These are phyloP conservation scores for Dryas integrifolia DNA, from an alignment of 331 rosid genomes.

Conservation along the genomic window DNA sequence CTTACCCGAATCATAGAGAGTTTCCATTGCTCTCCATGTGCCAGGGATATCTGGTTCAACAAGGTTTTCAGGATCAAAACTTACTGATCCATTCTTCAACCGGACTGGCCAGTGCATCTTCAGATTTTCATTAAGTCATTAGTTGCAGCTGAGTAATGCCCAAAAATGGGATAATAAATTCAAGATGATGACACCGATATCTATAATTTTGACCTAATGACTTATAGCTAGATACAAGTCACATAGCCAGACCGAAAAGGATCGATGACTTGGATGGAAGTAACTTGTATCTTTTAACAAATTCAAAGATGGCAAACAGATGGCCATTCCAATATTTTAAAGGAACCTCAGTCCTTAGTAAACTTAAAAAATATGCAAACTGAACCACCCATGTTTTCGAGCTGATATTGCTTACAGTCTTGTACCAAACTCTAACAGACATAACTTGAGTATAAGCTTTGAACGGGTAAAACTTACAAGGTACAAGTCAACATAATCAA, in stretches of 20 bases:
- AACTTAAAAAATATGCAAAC: background rate
- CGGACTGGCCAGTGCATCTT: slow-evolving; percentile 81
- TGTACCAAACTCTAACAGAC: background rate
- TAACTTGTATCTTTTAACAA: background rate
- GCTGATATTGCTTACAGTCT: background rate
- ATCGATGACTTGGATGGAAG: background rate
- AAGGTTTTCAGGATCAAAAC: slow-evolving; percentile 59
- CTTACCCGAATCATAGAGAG: slow-evolving; percentile 75
- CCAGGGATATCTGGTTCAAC: slow-evolving; percentile 47
- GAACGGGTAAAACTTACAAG: slow-evolving; percentile 42
- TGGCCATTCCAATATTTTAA: background rate
- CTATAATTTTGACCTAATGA: background rate
- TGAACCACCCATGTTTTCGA: background rate
- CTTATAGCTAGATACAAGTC: background rate
- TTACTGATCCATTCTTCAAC: slow-evolving; percentile 61
- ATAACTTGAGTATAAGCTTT: background rate
- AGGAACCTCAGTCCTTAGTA: background rate
- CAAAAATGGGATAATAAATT: background rate
- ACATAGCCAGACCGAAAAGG: background rate
- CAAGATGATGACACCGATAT: slow-evolving; percentile 3
- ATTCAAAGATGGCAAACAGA: background rate
- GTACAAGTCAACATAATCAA: slow-evolving; percentile 68
- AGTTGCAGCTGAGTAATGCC: background rate
- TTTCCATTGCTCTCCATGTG: slow-evolving; percentile 87
- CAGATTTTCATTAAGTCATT: slow-evolving; percentile 15